Conservation (phyloP, 306 rosid species). For the Lablab purpureus region DNA sequence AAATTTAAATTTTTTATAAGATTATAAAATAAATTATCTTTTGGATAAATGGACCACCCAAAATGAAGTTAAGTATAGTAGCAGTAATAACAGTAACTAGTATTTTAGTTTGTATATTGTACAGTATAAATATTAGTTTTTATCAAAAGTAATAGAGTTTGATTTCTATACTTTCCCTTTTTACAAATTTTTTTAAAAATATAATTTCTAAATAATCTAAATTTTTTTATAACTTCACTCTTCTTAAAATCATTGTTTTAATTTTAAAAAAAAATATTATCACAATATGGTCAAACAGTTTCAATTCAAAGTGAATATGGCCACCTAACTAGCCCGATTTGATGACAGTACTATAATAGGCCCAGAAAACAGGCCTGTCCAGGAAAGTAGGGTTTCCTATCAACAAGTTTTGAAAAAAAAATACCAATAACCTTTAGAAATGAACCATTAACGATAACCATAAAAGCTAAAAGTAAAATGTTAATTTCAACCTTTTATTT, state of each 20-base stretch:
- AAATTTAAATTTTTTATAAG: too few relatives aligned
- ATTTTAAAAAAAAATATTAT: background rate
- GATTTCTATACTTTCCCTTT: background rate
- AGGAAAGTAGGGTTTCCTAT: background rate
- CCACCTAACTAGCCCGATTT: background rate
- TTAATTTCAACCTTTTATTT: background rate
- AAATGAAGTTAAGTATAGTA: too few relatives aligned
- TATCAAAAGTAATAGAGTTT: background rate
- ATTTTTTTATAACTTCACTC: background rate
- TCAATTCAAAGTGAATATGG: background rate
- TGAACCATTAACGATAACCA: background rate
- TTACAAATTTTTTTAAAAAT: background rate
- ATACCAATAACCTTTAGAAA: background rate
- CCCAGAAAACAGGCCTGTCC: background rate
- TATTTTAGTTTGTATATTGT: too few relatives aligned
- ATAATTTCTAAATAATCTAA: background rate
- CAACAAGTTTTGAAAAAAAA: background rate
- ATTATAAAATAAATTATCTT: too few relatives aligned
- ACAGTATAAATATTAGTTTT: too few relatives aligned
- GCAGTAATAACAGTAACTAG: too few relatives aligned
- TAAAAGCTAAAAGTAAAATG: too few relatives aligned
- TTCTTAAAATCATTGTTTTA: background rate
- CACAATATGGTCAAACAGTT: background rate
- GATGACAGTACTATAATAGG: background rate
- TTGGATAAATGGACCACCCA: too few relatives aligned